A percentile compares a stretch with the other conserved stretches of the same genome.
phyloP scores from a whole-genome alignment of 2,329 filamentous ascomycete species.

The Nemania abortiva region DNA sequence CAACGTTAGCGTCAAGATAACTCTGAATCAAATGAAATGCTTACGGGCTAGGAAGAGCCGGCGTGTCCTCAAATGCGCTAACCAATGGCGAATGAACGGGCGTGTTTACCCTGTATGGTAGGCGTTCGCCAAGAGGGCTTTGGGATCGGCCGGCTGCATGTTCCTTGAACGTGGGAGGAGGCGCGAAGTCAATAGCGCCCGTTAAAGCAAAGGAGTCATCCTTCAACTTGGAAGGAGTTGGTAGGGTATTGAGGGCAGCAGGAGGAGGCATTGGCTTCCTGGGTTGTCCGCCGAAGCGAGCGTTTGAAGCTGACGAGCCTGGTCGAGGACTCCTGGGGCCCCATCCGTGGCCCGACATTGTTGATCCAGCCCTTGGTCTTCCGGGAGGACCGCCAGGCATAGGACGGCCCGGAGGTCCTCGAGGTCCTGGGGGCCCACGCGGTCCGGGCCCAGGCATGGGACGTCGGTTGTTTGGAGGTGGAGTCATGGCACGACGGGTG shows the following conservation, averaged over 20 bases:
- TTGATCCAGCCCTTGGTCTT: constrained; percentile 57
- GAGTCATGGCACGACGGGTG: constrained; percentile 93
- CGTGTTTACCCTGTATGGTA: constrained; percentile 80
- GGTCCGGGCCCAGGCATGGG: constrained; percentile 52
- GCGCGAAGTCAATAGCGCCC: constrained; percentile 85
- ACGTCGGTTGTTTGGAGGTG: constrained; percentile 71
- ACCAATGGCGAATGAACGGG: constrained; percentile 82
- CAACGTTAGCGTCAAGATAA: constrained; percentile 47
- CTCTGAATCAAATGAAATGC: constrained; percentile 55
- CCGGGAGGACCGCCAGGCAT: constrained; percentile 62
- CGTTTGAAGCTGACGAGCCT: constrained; percentile 59
- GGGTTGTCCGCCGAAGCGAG: constrained; percentile 56
- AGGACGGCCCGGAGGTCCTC: constrained; percentile 54
- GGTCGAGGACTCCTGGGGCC: constrained; percentile 52
- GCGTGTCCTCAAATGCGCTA: constrained; percentile 87
- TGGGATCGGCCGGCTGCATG: constrained; percentile 76
- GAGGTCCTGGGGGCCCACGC: constrained; percentile 49
- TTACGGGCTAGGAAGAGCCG: constrained; percentile 90
- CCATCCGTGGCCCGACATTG: constrained; percentile 56
- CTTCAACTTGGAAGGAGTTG: constrained; percentile 85
- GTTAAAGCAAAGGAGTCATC: constrained; percentile 82
- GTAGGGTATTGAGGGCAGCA: constrained; percentile 77
- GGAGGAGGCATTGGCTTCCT: constrained; percentile 75
- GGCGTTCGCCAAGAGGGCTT: constrained; percentile 72
- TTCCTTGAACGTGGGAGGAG: constrained; percentile 75